Base-by-base conservation (phyloP, 371 early-diverging fungal species). In the Mortierella polycephala region DNA sequence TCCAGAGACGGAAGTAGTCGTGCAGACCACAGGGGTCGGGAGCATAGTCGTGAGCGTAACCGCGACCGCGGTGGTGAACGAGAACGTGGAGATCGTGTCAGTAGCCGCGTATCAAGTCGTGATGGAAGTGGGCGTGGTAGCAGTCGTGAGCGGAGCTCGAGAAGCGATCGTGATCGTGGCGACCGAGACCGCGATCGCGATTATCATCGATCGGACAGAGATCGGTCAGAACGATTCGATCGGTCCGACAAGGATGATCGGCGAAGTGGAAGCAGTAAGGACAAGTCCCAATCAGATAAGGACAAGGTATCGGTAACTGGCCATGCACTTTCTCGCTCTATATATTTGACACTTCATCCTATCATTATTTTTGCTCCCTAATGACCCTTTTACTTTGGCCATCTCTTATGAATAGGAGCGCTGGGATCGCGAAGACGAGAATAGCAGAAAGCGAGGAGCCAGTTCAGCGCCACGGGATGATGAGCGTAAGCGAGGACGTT, bases 371-470 rank as follows among this genome's bases (percentile, higher is more conserved):
- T 44, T 42, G 18, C 11, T 56, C 55, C 42, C 40, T 21, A 23
- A 20, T 30, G n/a, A 39, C 44, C 1, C 16, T 42, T 20, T 30
- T 54, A 40, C 20, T 51, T n/a, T 21, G 20, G 23, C 37, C 14
- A n/a, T n/a, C n/a, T n/a, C n/a, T n/a, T n/a, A 42, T 16, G 18
- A 23, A 18, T 72, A 77, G 79, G 79, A 77, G 45, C 79, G 79
- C 14, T 77, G 79, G 79, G 79, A 77, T 57, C 79, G 79, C 30
- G 79, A 71, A 23, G 79, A 77, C 40, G 79, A 77, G 37, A 53
- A 60, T 14, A 77, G 73, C 61, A 64, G 79, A 54, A 77, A 77
- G 69, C 55, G 79, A 49, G 57, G 73, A 12, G 55, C 72, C 16
- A 68, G 57, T 44, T 65, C 79, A 16, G 64, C 65, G 12, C 69